These are phyloP conservation scores for Cronartium quercuum DNA, from an alignment of 1,284 basidiomycete genomes.

Conservation along the genomic window DNA sequence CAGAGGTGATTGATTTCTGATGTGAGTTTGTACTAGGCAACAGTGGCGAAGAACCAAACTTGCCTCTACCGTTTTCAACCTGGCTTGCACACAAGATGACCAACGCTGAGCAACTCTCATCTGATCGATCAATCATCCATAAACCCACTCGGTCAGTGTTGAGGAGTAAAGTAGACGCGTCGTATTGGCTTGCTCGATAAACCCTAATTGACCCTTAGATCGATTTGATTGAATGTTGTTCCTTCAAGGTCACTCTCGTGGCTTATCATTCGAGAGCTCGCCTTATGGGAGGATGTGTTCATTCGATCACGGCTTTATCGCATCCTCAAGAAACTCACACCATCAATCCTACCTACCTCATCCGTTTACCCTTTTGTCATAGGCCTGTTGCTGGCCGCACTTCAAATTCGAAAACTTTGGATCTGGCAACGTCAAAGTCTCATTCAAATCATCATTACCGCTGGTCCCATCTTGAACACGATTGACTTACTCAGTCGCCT, in stretches of 20 bases:
- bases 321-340: neutral
- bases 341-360: neutral
- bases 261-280: neutral
- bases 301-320: neutral
- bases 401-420: neutral
- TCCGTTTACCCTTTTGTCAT: neutral
- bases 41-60: neutral
- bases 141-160: neutral
- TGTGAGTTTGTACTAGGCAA: neutral
- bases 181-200: neutral
- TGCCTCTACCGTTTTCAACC: neutral
- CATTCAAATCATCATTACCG: neutral
- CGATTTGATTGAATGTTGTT: neutral
- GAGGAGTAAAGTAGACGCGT: too few relatives aligned
- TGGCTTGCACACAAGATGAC: neutral
- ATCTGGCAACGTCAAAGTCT: neutral
- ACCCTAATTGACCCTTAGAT: neutral
- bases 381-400: neutral
- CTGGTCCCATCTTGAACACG: neutral
- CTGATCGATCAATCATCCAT: neutral
- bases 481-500: neutral
- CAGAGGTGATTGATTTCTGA: too few relatives aligned
- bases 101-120: neutral
- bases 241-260: neutral
- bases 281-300: neutral